Conservation (phyloP, 345 rosid genomes). For the Capsella bursapastoris region DNA sequence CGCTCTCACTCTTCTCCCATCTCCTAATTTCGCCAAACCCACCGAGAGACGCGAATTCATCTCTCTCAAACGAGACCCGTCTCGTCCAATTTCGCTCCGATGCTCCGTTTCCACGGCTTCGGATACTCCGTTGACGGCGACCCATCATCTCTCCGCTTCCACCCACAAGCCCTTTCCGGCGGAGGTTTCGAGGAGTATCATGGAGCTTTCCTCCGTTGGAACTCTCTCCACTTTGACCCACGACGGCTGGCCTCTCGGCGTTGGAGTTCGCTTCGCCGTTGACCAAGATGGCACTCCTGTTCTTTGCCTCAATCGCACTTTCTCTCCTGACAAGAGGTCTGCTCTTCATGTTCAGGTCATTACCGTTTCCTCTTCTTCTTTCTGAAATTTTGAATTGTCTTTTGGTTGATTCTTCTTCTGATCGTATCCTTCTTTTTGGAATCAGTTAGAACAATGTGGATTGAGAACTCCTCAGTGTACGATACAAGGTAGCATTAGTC, state of each 20-base stretch:
- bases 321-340: slow-evolving; percentile 64
- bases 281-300: slow-evolving; percentile 82
- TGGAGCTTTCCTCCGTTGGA: slow-evolving; percentile 79
- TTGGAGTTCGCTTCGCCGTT: slow-evolving; percentile 85
- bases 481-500: slow-evolving; percentile 73
- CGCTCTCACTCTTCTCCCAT: slow-evolving; percentile 49
- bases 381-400: background rate
- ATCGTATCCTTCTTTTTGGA: background rate
- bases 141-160: slow-evolving; percentile 34
- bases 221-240: slow-evolving; percentile 69
- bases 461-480: slow-evolving; percentile 90
- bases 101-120: slow-evolving; percentile 66
- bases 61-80: slow-evolving; percentile 44
- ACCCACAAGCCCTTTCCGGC: slow-evolving; percentile 75
- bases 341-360: slow-evolving; percentile 89
- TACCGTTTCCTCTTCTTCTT: background rate
- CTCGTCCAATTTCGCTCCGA: slow-evolving; percentile 50
- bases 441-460: slow-evolving; percentile 84
- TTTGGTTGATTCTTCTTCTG: slow-evolving; percentile 1
- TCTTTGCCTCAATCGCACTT: slow-evolving; percentile 55
- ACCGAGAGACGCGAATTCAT: slow-evolving; percentile 42
- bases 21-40: slow-evolving; percentile 44
- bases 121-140: slow-evolving; percentile 40
- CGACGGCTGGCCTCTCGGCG: slow-evolving; percentile 78
- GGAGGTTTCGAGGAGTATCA: slow-evolving; percentile 83